phyloP scores from a whole-genome alignment of 2,329 filamentous ascomycete genomes.

The Pseudogymnoascus pannorum region DNA sequence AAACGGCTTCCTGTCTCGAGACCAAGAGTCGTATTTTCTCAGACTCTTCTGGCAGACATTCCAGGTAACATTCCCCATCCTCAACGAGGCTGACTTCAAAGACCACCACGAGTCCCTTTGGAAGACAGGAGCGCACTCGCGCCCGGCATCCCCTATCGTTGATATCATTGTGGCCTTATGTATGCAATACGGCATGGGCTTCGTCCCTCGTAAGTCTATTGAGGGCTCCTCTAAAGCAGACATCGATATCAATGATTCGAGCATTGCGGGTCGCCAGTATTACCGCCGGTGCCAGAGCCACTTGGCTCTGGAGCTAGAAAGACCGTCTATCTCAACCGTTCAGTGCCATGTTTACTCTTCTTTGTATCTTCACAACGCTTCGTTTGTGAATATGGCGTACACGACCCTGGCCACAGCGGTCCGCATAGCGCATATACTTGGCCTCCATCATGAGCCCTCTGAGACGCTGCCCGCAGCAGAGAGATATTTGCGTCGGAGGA shows the following conservation, averaged over 20 bases:
- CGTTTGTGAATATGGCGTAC: constrained; percentile 34
- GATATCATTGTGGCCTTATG: constrained; percentile 46
- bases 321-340: constrained; percentile 32
- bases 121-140: constrained; percentile 20
- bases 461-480: constrained; percentile 23
- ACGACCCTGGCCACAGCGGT: constrained; percentile 30
- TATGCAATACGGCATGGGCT: constrained; percentile 39
- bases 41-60: constrained; percentile 42
- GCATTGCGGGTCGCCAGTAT: constrained; percentile 32
- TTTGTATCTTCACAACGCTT: constrained; percentile 34
- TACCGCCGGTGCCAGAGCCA: constrained; percentile 35
- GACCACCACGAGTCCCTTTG: constrained; percentile 38
- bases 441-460: constrained; percentile 34
- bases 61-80: constrained; percentile 35
- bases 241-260: constrained; percentile 26
- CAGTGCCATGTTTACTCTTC: constrained; percentile 34
- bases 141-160: constrained; percentile 41
- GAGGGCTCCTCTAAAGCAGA: constrained; percentile 11
- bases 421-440: constrained; percentile 33
- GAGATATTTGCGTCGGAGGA: constrained; percentile 34
- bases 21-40: constrained; percentile 41
- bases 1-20: constrained; percentile 29
- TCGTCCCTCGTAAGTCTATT: constrained; percentile 13
- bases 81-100: constrained; percentile 39
- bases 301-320: constrained; percentile 31